These are phyloP conservation scores for Lagenidium giganteum DNA, from an alignment of 352 stramenopile genomes.

Conservation along the genomic window DNA sequence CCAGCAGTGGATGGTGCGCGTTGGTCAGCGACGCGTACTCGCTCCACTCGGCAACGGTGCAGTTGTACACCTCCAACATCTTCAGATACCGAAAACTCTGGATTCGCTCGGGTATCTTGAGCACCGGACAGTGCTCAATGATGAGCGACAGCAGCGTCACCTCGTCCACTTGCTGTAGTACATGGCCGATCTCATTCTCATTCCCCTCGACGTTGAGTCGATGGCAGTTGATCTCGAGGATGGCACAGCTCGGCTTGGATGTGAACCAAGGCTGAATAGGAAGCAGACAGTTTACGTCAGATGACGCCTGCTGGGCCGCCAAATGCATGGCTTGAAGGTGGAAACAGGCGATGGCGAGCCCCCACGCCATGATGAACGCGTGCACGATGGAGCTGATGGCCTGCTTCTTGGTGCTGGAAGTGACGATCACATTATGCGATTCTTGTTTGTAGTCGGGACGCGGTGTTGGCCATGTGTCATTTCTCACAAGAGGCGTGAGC, in stretches of 20 bases:
- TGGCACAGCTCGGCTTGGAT: conserved; percentile 23
- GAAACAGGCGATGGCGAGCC: conserved; percentile 5
- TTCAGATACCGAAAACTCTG: conserved; percentile 18
- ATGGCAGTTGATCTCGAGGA: conserved; percentile 30
- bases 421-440: no score
- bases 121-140: conserved; percentile 20
- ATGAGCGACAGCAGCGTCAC: conserved; percentile 6
- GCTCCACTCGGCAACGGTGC: conserved; percentile 23
- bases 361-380: conserved; percentile 3
- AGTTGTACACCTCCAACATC: conserved; percentile 37
- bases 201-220: neutral
- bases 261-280: conserved; percentile 33
- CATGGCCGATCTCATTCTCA: conserved; percentile 1
- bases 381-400: neutral
- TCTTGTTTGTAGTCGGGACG: no score
- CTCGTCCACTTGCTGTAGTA: conserved; percentile 2
- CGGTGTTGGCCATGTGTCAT: no score
- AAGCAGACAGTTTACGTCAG: conserved; percentile 19
- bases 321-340: conserved; percentile 3
- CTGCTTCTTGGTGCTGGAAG: no score
- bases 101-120: conserved; percentile 25
- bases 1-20: conserved; percentile 21
- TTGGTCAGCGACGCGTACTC: conserved; percentile 19
- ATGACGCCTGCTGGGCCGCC: neutral
- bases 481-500: no score